Evolutionary conservation across 768 basidiomycete genomes (phyloP).

Genomic region (Calocera viscosa): DNA sequence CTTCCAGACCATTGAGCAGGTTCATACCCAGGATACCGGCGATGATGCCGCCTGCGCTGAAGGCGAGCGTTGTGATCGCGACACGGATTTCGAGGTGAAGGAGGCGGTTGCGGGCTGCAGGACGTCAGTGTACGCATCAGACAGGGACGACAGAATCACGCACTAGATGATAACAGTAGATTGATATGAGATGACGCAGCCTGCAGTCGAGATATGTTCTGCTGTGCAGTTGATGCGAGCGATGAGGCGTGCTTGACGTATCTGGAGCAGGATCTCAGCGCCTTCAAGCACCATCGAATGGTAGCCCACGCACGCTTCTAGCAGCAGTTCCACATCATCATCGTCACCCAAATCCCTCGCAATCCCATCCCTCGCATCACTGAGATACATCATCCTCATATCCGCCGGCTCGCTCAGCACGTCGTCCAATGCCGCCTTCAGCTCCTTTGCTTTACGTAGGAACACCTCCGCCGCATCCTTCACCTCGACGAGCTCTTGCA

Average conservation of each 20-base stretch:
- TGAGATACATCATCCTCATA: background rate
- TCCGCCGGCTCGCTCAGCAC: background rate
- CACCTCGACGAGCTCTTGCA: background rate
- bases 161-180: background rate
- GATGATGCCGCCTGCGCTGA: conserved; percentile 14
- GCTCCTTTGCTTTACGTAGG: background rate
- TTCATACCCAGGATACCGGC: conserved; percentile 18
- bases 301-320: background rate
- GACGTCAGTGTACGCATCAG: background rate
- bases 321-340: background rate
- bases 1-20: conserved; percentile 12
- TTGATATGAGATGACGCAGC: conserved; percentile 2
- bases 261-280: background rate
- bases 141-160: background rate
- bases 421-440: background rate
- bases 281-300: background rate
- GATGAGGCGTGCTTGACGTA: background rate
- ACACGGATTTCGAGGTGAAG: conserved; percentile 1
- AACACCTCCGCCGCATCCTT: background rate
- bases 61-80: conserved; percentile 15
- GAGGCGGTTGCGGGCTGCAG: background rate
- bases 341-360: background rate
- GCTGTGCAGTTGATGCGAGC: background rate
- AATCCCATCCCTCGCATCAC: background rate
- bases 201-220: conserved; percentile 3